These are phyloP conservation scores for Hyparrhenia diplandra DNA, from an alignment of 176 grass and related monocot species.

Conservation along the genomic window DNA sequence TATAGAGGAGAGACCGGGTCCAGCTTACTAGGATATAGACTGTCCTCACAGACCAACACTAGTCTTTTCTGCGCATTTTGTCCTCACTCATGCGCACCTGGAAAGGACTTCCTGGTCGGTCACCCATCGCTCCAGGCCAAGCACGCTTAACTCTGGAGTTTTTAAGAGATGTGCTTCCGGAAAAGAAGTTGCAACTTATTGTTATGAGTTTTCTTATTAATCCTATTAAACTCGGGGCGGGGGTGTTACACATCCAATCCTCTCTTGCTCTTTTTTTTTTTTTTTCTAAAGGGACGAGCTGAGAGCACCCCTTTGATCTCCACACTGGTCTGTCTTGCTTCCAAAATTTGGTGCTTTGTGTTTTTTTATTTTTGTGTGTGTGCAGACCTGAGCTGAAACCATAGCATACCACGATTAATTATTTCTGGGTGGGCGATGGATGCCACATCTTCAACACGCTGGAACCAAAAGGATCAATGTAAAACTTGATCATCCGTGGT, in stretches of 20 bases:
- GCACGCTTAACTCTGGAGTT: too few species aligned
- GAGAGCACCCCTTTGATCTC: neutral
- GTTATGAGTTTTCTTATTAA: too few species aligned
- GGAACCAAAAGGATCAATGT: neutral
- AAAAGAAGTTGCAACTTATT: too few species aligned
- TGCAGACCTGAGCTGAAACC: neutral
- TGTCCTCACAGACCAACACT: too few species aligned
- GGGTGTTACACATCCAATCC: neutral
- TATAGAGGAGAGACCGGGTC: too few species aligned
- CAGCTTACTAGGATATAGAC: too few species aligned
- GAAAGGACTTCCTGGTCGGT: too few species aligned
- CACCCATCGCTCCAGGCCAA: too few species aligned
- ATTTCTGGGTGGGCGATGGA: neutral
- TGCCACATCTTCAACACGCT: neutral
- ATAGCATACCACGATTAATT: neutral
- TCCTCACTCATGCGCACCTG: too few species aligned
- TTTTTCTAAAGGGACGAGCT: neutral
- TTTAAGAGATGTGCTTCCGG: too few species aligned
- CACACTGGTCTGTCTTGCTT: constrained; percentile 1
- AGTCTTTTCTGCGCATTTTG: too few species aligned
- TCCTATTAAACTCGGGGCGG: too few species aligned
- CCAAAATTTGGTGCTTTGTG: constrained; percentile 17
- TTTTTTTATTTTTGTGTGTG: neutral
- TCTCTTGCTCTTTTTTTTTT: neutral
- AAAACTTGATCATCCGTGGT: neutral